phyloP scores from a whole-genome alignment of 2,329 filamentous ascomycete genomes.

The Capronia epimyces region DNA sequence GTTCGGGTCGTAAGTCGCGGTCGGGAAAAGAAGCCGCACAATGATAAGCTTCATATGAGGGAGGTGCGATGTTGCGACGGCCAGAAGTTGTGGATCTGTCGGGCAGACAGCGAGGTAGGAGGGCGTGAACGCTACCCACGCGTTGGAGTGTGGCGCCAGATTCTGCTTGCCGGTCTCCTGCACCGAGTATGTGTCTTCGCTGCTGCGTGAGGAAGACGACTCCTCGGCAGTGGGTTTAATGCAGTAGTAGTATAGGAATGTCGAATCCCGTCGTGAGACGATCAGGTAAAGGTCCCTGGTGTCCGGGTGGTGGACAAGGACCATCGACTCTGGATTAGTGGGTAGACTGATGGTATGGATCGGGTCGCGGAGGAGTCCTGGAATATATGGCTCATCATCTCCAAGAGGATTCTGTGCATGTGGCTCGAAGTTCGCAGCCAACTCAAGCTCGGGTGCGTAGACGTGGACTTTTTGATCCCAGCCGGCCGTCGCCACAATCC shows the following conservation, averaged over 20 bases:
- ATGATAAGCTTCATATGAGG: slow-evolving; percentile 60
- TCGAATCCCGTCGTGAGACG: slow-evolving; percentile 54
- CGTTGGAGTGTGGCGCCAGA: slow-evolving; percentile 55
- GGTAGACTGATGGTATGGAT: slow-evolving; percentile 41
- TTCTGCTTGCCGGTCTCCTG: slow-evolving; percentile 53
- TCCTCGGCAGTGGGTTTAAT: slow-evolving; percentile 23
- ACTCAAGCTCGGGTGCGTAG: slow-evolving; percentile 37
- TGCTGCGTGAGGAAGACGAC: slow-evolving; percentile 16
- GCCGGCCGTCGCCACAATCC: slow-evolving; percentile 49
- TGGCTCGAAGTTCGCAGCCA: slow-evolving; percentile 16
- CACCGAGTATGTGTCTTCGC: slow-evolving; percentile 31
- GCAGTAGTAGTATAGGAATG: slow-evolving; percentile 53
- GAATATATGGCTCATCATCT: slow-evolving; percentile 19
- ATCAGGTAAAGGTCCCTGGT: slow-evolving; percentile 46
- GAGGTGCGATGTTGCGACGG: slow-evolving; percentile 55
- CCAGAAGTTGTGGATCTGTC: slow-evolving; percentile 50
- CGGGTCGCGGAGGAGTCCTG: slow-evolving; percentile 37
- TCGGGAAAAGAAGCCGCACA: slow-evolving; percentile 52
- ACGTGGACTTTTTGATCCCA: slow-evolving; percentile 56
- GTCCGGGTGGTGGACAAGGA: slow-evolving; percentile 50
- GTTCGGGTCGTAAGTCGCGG: slow-evolving; percentile 10
- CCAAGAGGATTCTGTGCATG: neutral
- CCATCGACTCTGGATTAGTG: slow-evolving; percentile 54
- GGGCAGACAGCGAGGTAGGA: slow-evolving; percentile 54
- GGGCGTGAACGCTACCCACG: slow-evolving; percentile 60